These are phyloP conservation scores for Alternaria solani DNA, from an alignment of 2,329 filamentous ascomycete species.

Conservation along the genomic window DNA sequence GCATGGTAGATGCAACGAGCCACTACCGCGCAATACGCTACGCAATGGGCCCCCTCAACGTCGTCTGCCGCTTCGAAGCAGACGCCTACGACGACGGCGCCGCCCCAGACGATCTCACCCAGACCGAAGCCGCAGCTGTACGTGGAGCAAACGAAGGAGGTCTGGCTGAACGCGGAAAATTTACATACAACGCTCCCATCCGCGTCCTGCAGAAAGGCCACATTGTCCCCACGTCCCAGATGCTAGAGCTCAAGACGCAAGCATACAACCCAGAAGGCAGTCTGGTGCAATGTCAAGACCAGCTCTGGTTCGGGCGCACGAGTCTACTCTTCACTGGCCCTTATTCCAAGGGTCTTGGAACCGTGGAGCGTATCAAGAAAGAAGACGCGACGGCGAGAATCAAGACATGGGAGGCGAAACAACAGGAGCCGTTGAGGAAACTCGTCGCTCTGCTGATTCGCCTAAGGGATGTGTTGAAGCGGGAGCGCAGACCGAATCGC, in stretches of 20 bases:
- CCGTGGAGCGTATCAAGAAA: constrained; percentile 21
- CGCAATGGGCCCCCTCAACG: constrained; percentile 34
- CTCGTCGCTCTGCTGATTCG: constrained; percentile 28
- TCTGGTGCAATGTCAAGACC: constrained; percentile 31
- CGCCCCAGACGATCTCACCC: constrained; percentile 18
- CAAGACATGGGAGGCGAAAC: constrained; percentile 30
- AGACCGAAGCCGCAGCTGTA: constrained; percentile 17
- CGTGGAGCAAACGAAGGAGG: constrained; percentile 16
- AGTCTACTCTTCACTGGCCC: constrained; percentile 32
- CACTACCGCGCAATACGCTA: constrained; percentile 44
- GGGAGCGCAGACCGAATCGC: constrained; percentile 24
- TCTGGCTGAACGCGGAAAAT: constrained; percentile 14
- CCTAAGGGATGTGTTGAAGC: constrained; percentile 22
- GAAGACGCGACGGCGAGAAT: constrained; percentile 29
- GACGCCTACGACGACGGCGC: constrained; percentile 37
- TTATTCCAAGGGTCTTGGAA: constrained; percentile 25
- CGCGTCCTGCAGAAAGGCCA: constrained; percentile 36
- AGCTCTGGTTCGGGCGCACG: constrained; percentile 45
- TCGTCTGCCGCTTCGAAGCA: constrained; percentile 41
- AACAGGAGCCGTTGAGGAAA: constrained; percentile 35
- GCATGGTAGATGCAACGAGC: constrained; percentile 37
- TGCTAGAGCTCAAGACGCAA: constrained; percentile 40
- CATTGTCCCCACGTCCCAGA: constrained; percentile 31
- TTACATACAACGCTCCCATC: constrained; percentile 27
- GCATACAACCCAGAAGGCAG: constrained; percentile 16